Percentiles rank a stretch among this genome's conserved stretches.
phyloP scores from a whole-genome alignment of 805 yeast genomes.

The Pichia exigua region DNA sequence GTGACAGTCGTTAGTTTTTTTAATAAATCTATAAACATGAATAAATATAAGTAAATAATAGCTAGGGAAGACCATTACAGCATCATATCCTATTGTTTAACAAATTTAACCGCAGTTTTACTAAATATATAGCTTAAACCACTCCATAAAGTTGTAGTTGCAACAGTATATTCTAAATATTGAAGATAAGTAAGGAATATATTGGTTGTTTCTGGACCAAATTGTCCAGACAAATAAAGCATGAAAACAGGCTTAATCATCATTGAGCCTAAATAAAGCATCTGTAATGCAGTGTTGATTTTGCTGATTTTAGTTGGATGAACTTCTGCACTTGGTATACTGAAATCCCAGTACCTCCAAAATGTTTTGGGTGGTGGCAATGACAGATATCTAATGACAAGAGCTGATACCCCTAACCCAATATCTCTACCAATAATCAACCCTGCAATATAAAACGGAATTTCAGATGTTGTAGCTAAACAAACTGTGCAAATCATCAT shows the following conservation, averaged over 20 bases:
- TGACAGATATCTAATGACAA: constrained; percentile 64
- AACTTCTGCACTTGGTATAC: constrained; percentile 76
- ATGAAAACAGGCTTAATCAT: constrained; percentile 47
- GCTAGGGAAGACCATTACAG: not conserved
- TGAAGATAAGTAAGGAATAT: constrained; percentile 19
- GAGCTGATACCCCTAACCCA: constrained; percentile 60
- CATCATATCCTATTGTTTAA: constrained; percentile 1
- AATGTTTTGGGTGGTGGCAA: constrained; percentile 72
- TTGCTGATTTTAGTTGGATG: constrained; percentile 83
- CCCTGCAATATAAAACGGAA: constrained; percentile 63
- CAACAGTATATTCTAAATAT: constrained; percentile 47
- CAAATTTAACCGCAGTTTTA: constrained; percentile 53
- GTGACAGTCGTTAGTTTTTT: not conserved
- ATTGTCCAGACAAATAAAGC: constrained; percentile 26
- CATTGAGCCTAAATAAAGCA: constrained; percentile 71
- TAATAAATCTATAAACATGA: not conserved
- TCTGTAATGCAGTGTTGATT: constrained; percentile 84
- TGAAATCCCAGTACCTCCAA: constrained; percentile 66
- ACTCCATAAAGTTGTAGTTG: constrained; percentile 65
- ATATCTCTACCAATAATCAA: constrained; percentile 82
- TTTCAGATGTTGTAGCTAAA: constrained; percentile 54
- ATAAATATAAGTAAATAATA: not conserved
- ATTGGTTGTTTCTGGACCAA: constrained; percentile 18
- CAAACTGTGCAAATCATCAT: constrained; percentile 83
- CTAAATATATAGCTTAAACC: constrained; percentile 72